A percentile compares a stretch with the other conserved stretches of the same genome.
Evolutionary conservation across 2,329 filamentous ascomycete species (phyloP).

Genomic region (Zopfia rhizophila): DNA sequence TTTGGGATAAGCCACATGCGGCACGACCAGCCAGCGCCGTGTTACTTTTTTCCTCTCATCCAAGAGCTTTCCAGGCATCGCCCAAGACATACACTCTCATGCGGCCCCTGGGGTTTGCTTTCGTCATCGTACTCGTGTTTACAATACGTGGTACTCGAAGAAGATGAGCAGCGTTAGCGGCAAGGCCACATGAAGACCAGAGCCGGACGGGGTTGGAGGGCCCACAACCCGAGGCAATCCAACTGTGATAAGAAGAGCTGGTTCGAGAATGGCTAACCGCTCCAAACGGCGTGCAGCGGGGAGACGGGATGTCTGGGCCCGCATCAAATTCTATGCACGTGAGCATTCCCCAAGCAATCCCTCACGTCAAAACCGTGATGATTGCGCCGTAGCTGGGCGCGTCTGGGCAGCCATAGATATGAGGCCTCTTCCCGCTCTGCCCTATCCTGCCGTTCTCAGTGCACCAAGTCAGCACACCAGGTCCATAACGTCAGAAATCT

Average conservation of each 20-base stretch:
- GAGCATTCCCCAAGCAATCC: slow-evolving; percentile 13
- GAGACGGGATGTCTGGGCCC: slow-evolving; percentile 35
- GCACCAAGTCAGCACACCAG: no score
- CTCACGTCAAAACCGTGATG: slow-evolving; percentile 10
- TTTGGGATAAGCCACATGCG: slow-evolving; percentile 19
- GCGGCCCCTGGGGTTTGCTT: no score
- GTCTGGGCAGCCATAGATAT: slow-evolving; percentile 13
- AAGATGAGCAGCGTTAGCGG: no score
- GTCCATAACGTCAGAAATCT: no score
- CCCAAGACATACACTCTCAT: no score
- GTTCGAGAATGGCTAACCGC: slow-evolving; percentile 20
- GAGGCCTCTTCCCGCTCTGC: slow-evolving; percentile 6
- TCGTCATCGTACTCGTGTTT: no score
- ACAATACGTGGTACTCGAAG: no score
- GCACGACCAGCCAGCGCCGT: no score
- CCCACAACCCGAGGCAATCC: slow-evolving; percentile 27
- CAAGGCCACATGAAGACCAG: slow-evolving; percentile 32
- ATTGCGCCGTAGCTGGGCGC: slow-evolving; percentile 5
- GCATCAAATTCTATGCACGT: slow-evolving; percentile 30
- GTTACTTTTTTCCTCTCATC: no score
- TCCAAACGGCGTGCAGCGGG: slow-evolving; percentile 36
- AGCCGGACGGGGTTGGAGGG: slow-evolving; percentile 20
- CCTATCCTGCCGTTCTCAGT: no score
- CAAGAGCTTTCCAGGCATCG: no score
- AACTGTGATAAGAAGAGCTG: slow-evolving; percentile 2